Evolutionary conservation across 352 stramenopile species (phyloP), one percentile per base, ranked within the genome.

Genomic region (Globisporangium nagaii): DNA sequence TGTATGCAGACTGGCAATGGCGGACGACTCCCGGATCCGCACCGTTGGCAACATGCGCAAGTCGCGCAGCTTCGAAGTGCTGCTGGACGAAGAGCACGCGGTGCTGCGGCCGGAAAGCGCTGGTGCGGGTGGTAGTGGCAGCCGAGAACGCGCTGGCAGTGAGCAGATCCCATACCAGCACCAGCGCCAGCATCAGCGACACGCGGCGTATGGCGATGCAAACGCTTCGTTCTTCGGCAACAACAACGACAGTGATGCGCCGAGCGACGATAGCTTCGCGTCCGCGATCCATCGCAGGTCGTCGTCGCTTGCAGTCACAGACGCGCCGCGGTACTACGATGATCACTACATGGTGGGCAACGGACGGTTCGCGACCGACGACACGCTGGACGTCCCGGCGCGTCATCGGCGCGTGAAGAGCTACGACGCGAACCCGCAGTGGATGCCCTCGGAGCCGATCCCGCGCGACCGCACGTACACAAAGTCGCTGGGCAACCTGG

Each of bases 401-500:
- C 56, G 56, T 30, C 70, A 75, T 45, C 73, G 66, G 1, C 71
- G 77, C 43, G 70, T 82, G 0, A 84, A 84, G 53, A 84, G 75
- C 54, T 83, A 77, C 55, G 62, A 66, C 22, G 62, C 56, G 2
- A 46, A 66, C n/a, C 48, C 60, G 7, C 51, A 68, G 12, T 79
- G 67, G 62, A 48, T 68, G 7, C 34, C 62, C 3, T 13, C 52
- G 1, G 63, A 71, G 10, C 60, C 58, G 27, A 56, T 47, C 6
- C 70, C 79, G 40, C 71, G 82, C 0, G 68, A 72, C 13, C 72
- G 76, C 7, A 80, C 79, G 37, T 90, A 93, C 60, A 93, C 79
- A 10, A 90, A 88, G 50, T 93, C 83, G 4, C 46, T 93, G 10
- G 80, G 76, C 9, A 90, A 82, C 58, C 56, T 93, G 27, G 83